A percentile compares a stretch with the other conserved stretches of the same genome.
Conservation (phyloP, 805 yeast genomes). For the Nakazawaea laoshanensis region DNA sequence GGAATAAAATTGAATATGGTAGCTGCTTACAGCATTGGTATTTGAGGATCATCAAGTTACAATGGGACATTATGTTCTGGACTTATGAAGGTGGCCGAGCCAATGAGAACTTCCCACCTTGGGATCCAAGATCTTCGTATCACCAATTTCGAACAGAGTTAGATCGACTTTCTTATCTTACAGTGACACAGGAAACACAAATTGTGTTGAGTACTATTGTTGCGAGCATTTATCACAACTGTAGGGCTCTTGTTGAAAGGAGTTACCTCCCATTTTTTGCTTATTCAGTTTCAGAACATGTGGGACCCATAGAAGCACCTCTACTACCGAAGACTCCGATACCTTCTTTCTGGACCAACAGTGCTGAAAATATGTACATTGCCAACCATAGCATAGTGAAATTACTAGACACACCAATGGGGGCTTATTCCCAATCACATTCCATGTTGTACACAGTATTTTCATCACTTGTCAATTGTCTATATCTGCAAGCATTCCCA, state of each 20-base stretch:
- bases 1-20: too few relatives aligned
- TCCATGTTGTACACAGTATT: not conserved
- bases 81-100: not conserved
- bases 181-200: too few relatives aligned
- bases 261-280: slow-evolving; percentile 1
- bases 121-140: not conserved
- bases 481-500: not conserved
- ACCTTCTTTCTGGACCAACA: not conserved
- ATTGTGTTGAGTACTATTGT: not conserved
- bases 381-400: not conserved
- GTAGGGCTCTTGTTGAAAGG: not conserved
- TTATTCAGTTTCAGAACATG: not conserved
- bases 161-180: too few relatives aligned
- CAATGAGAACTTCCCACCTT: not conserved
- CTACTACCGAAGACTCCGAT: not conserved
- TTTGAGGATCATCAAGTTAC: too few relatives aligned
- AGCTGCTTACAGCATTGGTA: too few relatives aligned
- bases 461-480: not conserved
- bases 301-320: slow-evolving; percentile 1
- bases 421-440: not conserved
- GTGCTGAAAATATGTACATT: not conserved
- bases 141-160: not conserved
- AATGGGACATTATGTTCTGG: not conserved
- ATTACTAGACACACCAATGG: not conserved
- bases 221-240: not conserved